Percentiles rank a stretch among this genome's conserved stretches.
These are phyloP conservation scores for Syzygium grande DNA, from an alignment of 345 rosid species.

Conservation along the genomic window DNA sequence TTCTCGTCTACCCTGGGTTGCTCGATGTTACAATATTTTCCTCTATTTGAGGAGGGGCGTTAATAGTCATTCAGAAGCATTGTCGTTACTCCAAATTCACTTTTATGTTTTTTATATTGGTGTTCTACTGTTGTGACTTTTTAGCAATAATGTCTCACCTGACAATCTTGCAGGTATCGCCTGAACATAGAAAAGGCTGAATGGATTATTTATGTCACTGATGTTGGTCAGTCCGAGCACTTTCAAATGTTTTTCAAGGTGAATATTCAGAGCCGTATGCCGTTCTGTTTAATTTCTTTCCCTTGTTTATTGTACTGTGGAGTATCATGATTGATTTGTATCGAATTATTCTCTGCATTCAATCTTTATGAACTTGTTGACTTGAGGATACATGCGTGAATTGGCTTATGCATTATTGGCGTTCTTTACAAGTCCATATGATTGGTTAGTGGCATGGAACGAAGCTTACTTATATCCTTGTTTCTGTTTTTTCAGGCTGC, in stretches of 20 bases:
- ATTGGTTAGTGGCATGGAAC: neutral
- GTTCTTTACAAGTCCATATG: neutral
- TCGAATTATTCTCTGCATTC: neutral
- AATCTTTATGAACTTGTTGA: neutral
- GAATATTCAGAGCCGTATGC: conserved; percentile 10
- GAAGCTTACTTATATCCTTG: neutral
- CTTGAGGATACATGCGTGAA: neutral
- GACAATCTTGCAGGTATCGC: conserved; percentile 56
- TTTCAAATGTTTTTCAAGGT: conserved; percentile 90
- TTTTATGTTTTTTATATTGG: neutral
- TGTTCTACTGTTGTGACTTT: neutral
- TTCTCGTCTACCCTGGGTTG: neutral
- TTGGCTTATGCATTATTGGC: neutral
- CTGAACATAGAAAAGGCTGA: conserved; percentile 90
- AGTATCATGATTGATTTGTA: neutral
- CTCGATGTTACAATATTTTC: neutral
- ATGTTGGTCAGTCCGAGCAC: conserved; percentile 96
- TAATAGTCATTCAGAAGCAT: neutral
- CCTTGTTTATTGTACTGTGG: neutral
- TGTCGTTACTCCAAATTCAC: neutral
- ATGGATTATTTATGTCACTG: conserved; percentile 94
- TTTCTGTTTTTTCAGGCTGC: conserved; percentile 59
- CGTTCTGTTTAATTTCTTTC: neutral
- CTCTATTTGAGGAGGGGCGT: neutral
- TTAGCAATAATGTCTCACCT: neutral